A percentile compares a stretch with the other conserved stretches of the same genome.
Evolutionary conservation across 2,329 filamentous ascomycete species (phyloP).

Genomic region (Metarhizium humberi): DNA sequence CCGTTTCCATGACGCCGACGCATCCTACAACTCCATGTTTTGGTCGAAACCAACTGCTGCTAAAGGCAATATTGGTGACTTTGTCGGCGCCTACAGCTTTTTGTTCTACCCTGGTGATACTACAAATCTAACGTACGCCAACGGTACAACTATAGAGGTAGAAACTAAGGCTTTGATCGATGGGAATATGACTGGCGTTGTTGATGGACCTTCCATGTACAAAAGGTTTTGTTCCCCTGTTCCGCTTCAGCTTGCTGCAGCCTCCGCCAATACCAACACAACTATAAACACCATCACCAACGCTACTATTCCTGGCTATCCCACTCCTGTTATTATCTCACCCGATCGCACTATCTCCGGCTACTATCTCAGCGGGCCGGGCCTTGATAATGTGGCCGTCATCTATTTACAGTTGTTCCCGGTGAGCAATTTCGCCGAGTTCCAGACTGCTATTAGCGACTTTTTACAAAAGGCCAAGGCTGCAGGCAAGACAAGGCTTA

Average conservation of each 20-base stretch:
- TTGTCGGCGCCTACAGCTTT: slow-evolving; percentile 18
- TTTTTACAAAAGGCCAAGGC: slow-evolving; percentile 27
- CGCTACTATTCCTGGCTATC: slow-evolving; percentile 14
- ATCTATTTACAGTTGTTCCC: slow-evolving; percentile 16
- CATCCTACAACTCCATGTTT: slow-evolving; percentile 30
- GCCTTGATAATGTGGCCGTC: slow-evolving; percentile 25
- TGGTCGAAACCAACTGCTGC: slow-evolving; percentile 14
- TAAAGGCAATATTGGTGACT: slow-evolving; percentile 16
- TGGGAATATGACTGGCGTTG: slow-evolving; percentile 18
- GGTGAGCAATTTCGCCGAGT: slow-evolving; percentile 18
- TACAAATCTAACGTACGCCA: slow-evolving; percentile 26
- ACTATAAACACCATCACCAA: neutral
- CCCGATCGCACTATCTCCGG: slow-evolving; percentile 13
- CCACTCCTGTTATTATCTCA: slow-evolving; percentile 19
- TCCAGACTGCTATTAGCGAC: slow-evolving; percentile 22
- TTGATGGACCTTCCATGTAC: slow-evolving; percentile 24
- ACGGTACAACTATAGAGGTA: slow-evolving; percentile 21
- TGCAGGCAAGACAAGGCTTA: slow-evolving; percentile 47
- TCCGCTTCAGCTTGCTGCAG: neutral
- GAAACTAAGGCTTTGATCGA: slow-evolving; percentile 22
- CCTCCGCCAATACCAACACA: neutral
- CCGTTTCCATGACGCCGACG: slow-evolving; percentile 16
- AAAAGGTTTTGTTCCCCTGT: slow-evolving; percentile 21
- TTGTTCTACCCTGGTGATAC: slow-evolving; percentile 20
- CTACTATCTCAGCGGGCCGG: slow-evolving; percentile 25